Evolutionary conservation across 371 early-diverging fungal species (phyloP).

Genomic region (Choanephora cucurbitarum): DNA sequence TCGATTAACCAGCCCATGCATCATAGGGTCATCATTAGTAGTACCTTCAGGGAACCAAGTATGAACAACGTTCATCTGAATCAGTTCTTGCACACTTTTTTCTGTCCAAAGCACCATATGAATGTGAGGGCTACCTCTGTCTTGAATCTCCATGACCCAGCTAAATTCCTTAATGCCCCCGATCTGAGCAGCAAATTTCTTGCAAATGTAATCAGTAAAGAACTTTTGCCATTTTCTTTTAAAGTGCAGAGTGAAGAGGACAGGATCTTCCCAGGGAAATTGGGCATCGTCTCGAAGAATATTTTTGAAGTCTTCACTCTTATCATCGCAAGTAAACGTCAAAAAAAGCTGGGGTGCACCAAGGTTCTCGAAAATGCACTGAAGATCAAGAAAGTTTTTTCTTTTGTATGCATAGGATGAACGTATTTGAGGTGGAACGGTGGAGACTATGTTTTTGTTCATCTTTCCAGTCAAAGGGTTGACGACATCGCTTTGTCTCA

Average conservation of each 20-base stretch:
- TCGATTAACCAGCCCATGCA: conserved; percentile 1
- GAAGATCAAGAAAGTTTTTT: neutral
- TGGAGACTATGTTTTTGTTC: conserved; percentile 2
- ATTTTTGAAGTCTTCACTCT: conserved; percentile 1
- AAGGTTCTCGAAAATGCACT: neutral
- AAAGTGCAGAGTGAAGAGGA: conserved; percentile 2
- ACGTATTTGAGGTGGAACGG: neutral
- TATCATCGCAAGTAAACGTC: neutral
- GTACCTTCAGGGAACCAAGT: neutral
- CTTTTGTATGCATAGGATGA: conserved; percentile 1
- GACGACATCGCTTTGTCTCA: conserved; percentile 1
- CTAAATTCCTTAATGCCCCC: conserved; percentile 6
- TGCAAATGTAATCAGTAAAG: neutral
- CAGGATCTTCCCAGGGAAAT: conserved; percentile 6
- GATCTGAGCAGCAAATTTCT: conserved; percentile 6
- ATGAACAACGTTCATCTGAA: conserved; percentile 1
- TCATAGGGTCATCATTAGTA: conserved; percentile 3
- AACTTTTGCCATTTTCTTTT: conserved; percentile 8
- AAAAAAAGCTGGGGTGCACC: neutral
- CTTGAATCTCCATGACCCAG: conserved; percentile 9
- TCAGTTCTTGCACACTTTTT: neutral
- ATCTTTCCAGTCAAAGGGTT: neutral
- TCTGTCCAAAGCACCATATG: conserved; percentile 11
- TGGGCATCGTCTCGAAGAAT: neutral
- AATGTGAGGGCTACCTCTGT: conserved; percentile 1